phyloP scores from a whole-genome alignment of 1,284 basidiomycete species.

The Thecaphora thlaspeos region DNA sequence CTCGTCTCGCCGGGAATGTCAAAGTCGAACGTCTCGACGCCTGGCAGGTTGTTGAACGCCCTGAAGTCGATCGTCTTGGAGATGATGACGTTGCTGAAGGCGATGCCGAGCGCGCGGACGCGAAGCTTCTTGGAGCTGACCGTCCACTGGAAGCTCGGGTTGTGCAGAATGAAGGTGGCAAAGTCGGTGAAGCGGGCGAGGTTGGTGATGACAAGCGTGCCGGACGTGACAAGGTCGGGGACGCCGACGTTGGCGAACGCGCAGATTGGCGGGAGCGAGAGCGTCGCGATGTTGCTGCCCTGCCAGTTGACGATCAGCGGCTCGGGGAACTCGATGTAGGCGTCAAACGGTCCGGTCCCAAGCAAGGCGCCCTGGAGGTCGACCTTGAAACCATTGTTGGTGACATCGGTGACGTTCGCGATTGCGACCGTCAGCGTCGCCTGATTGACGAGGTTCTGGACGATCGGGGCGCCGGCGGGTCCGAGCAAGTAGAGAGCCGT shows the following conservation, averaged over 20 bases:
- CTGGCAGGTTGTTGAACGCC: constrained; percentile 70
- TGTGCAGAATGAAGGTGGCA: constrained; percentile 69
- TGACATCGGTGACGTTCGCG: constrained; percentile 67
- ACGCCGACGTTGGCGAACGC: constrained; percentile 69
- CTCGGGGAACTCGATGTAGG: constrained; percentile 59
- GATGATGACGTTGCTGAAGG: constrained; percentile 69
- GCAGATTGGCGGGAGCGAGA: constrained; percentile 70
- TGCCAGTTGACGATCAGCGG: constrained; percentile 67
- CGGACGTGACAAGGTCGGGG: constrained; percentile 65
- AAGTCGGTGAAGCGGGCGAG: constrained; percentile 66
- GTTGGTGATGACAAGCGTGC: constrained; percentile 55
- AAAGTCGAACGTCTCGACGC: constrained; percentile 68
- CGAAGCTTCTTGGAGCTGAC: constrained; percentile 68
- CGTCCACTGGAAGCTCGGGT: constrained; percentile 70
- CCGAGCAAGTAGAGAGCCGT: constrained; percentile 71
- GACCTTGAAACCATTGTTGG: constrained; percentile 57
- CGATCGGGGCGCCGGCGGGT: constrained; percentile 64
- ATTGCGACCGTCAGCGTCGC: constrained; percentile 65
- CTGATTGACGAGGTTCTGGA: constrained; percentile 69
- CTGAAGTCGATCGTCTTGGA: constrained; percentile 69
- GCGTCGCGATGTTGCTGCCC: constrained; percentile 68
- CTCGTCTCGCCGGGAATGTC: constrained; percentile 63
- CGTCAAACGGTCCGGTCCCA: constrained; percentile 61
- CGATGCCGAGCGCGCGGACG: constrained; percentile 69
- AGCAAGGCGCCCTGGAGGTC: constrained; percentile 51